Conservation (phyloP, 441 rosid genomes). For the Gossypium laxum region DNA sequence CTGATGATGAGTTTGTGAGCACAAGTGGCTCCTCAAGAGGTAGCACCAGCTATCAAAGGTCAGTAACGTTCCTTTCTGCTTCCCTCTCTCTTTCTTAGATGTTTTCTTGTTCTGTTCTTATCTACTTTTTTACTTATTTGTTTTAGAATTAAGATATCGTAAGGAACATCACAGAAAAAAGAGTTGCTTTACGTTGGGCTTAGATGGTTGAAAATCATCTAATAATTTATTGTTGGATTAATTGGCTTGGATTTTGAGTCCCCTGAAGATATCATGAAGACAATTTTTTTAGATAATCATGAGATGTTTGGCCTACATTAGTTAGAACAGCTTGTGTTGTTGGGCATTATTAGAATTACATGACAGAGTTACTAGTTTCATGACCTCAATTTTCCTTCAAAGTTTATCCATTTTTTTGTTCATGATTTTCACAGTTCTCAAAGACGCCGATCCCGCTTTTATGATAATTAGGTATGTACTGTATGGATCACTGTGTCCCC, state of each 20-base stretch:
- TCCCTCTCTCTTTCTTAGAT: constrained; percentile 3
- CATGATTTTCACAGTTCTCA: constrained; percentile 44
- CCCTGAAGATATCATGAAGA: neutral
- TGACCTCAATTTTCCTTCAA: neutral
- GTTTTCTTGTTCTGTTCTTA: neutral
- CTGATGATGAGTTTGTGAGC: constrained; percentile 61
- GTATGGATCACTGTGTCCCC: neutral
- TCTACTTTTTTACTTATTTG: neutral
- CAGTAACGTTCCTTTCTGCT: constrained; percentile 19
- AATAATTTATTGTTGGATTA: neutral
- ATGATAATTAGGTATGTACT: constrained; percentile 56
- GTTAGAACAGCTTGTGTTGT: neutral
- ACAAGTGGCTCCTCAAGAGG: constrained; percentile 44
- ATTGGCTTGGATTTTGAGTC: neutral
- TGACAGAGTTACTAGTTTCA: neutral
- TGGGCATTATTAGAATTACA: constrained; percentile 5
- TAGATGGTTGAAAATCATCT: neutral
- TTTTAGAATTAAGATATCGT: neutral
- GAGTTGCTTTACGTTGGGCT: neutral
- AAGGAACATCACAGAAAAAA: neutral
- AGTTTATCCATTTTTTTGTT: constrained; percentile 20
- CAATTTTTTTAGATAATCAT: neutral
- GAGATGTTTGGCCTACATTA: neutral
- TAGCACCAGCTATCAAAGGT: constrained; percentile 71
- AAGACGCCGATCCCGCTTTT: constrained; percentile 67